Base-by-base conservation (phyloP, 1,139 yeast genomes). In the Blastobotrys illinoisensis region DNA sequence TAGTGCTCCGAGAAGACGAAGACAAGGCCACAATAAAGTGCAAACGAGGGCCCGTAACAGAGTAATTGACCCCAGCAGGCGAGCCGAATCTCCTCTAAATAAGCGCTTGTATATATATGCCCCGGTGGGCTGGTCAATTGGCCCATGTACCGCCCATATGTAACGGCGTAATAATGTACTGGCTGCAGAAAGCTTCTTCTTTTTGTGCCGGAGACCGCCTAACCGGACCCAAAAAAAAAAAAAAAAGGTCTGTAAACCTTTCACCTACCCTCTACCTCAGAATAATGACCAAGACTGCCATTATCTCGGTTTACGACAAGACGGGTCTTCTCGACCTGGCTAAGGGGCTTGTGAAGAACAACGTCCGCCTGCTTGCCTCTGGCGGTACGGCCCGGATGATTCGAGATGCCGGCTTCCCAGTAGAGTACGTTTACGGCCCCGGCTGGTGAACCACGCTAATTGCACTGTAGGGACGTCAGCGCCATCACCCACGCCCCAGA, bases 391-490 rank as follows among this genome's bases (percentile, higher is more conserved):
- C 99, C 56, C 83, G 81, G 68, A 79, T 93, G 79, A 85, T 93
- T 57, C 86, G 97, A 71, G 99, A 91, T 71, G 96, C 97, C 54
- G 99, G 98, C 11, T 93, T 93, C 82, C 95, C 96, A 51, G 98
- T 93, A 26, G 96, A 90, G 65, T 66, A 55, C 28, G 62, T 56
- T 26, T 21, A 43, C 4, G 9, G 3, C 11, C 3, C 3, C 9
- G 23, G 9, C 23, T 4, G n/a, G 11, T 18, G 6, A 16, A 11
- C 13, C 21, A 16, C 6, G 46, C 46, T 47, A 47, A 47, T 26
- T n/a, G 23, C 7, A 48, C n/a, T 48, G 21, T 23, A 51, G 54
- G 49, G 99, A 93, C 69, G 97, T 93, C 54, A 85, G 95, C 52
- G 74, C 95, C 58, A 89, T 93, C 70, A 93, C 99, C 51, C 96